Percentiles rank a stretch among this genome's conserved stretches.
phyloP scores from a whole-genome alignment of 148 eudicot genomes.

The Chenopodium album region DNA sequence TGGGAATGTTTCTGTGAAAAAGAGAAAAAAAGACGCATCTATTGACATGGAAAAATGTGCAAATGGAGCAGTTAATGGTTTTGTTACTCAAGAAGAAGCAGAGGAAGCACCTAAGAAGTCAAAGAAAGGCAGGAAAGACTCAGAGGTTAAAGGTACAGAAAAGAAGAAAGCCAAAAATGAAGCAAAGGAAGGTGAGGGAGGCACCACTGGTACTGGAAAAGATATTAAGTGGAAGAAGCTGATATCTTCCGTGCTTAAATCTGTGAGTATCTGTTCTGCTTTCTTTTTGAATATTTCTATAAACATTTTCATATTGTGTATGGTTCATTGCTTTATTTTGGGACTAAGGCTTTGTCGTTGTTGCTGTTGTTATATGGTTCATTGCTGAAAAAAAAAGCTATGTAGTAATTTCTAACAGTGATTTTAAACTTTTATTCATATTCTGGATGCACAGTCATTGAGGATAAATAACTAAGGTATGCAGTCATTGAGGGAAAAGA shows the following conservation, averaged over 20 bases:
- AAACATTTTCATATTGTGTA: too few relatives aligned
- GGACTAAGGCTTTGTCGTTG: too few relatives aligned
- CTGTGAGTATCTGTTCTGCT: slow-evolving; percentile 42
- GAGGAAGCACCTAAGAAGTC: slow-evolving; percentile 27
- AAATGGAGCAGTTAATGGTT: slow-evolving; percentile 43
- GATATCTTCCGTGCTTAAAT: slow-evolving; percentile 61
- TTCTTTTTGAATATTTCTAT: not conserved
- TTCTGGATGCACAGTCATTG: not conserved
- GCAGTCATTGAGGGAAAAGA: not conserved
- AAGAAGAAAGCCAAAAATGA: slow-evolving; percentile 45
- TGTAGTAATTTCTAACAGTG: not conserved
- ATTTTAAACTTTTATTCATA: not conserved
- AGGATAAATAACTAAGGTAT: too few relatives aligned
- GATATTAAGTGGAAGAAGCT: slow-evolving; percentile 88
- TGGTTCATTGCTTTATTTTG: not conserved
- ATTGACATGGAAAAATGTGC: slow-evolving; percentile 22
- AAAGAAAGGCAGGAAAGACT: slow-evolving; percentile 50
- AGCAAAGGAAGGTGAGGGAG: slow-evolving; percentile 24
- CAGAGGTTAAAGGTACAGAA: slow-evolving; percentile 23
- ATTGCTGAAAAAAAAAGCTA: not conserved
- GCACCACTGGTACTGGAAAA: slow-evolving; percentile 22
- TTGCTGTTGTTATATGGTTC: too few relatives aligned
- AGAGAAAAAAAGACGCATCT: slow-evolving; percentile 53
- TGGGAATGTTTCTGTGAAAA: slow-evolving; percentile 41
- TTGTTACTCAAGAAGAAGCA: slow-evolving; percentile 34